These are phyloP conservation scores for Pichia thaimueangensis DNA, from an alignment of 805 yeast genomes.

Conservation along the genomic window DNA sequence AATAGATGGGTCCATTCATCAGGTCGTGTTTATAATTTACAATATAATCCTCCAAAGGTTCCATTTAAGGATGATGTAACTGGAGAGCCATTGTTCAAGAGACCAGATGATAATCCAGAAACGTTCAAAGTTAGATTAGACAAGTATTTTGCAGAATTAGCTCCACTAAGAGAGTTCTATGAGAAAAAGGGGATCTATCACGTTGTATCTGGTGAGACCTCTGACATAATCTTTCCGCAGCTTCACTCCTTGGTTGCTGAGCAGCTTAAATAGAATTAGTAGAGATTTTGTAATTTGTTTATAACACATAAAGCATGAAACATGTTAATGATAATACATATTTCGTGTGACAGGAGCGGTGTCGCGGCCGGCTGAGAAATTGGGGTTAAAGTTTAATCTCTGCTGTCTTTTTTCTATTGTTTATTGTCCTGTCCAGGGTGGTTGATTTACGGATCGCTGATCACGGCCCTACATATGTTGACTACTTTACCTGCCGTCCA, in stretches of 20 bases:
- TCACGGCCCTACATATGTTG: no score
- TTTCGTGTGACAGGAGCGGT: no score
- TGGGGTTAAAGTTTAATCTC: no score
- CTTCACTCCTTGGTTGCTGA: slow-evolving; percentile 36
- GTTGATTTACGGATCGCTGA: no score
- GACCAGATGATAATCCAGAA: slow-evolving; percentile 77
- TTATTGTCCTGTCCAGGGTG: no score
- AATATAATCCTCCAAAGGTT: slow-evolving; percentile 83
- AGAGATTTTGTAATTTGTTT: no score
- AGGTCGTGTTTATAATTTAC: slow-evolving; percentile 79
- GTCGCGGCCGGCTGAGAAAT: no score
- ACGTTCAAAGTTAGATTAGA: slow-evolving; percentile 64
- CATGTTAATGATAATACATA: no score
- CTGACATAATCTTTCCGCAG: slow-evolving; percentile 79
- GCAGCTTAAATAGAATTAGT: no score
- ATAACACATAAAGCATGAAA: no score
- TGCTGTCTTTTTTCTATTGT: no score
- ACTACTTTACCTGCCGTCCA: no score
- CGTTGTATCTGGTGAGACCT: slow-evolving; percentile 67
- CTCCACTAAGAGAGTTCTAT: slow-evolving; percentile 65
- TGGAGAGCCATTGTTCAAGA: slow-evolving; percentile 74
- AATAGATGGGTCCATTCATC: slow-evolving; percentile 86
- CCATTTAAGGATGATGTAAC: slow-evolving; percentile 83
- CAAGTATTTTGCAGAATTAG: slow-evolving; percentile 50
- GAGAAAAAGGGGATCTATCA: slow-evolving; percentile 39